phyloP scores from a whole-genome alignment of 805 yeast species.

The Saturnispora serradocipensis region DNA sequence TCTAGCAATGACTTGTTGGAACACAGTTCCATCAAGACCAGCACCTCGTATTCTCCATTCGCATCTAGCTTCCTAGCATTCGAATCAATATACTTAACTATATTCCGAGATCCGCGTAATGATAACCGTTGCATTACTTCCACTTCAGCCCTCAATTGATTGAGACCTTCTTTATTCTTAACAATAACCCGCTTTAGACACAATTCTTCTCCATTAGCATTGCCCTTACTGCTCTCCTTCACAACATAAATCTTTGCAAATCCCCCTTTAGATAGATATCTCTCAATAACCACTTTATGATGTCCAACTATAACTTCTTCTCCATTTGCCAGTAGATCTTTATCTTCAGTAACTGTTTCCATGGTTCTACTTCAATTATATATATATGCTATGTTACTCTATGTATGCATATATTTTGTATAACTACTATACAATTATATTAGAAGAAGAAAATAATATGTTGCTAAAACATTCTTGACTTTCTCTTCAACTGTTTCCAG shows the following conservation, averaged over 20 bases:
- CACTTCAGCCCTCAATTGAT: constrained; percentile 83
- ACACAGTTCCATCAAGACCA: constrained; percentile 88
- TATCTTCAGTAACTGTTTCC: background rate
- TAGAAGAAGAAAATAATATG: background rate
- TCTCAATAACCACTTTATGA: constrained; percentile 34
- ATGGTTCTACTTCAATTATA: background rate
- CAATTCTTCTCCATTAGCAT: constrained; percentile 43
- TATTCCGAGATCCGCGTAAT: constrained; percentile 57
- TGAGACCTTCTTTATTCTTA: constrained; percentile 79
- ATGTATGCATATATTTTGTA: background rate
- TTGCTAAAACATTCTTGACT: background rate
- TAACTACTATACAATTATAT: background rate
- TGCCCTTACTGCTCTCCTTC: constrained; percentile 51
- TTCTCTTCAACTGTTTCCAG: background rate
- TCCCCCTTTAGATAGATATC: constrained; percentile 48
- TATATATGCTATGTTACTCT: background rate
- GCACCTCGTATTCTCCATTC: constrained; percentile 61
- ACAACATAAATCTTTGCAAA: constrained; percentile 93
- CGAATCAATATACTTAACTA: constrained; percentile 89
- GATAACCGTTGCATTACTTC: constrained; percentile 86
- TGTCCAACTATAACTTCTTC: constrained; percentile 39
- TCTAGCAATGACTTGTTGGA: constrained; percentile 71
- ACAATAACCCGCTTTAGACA: constrained; percentile 94
- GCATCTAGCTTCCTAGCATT: constrained; percentile 69
- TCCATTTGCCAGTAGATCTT: constrained; percentile 28